Conservation (phyloP, 768 basidiomycete genomes). For the Auricularia heimuer region DNA sequence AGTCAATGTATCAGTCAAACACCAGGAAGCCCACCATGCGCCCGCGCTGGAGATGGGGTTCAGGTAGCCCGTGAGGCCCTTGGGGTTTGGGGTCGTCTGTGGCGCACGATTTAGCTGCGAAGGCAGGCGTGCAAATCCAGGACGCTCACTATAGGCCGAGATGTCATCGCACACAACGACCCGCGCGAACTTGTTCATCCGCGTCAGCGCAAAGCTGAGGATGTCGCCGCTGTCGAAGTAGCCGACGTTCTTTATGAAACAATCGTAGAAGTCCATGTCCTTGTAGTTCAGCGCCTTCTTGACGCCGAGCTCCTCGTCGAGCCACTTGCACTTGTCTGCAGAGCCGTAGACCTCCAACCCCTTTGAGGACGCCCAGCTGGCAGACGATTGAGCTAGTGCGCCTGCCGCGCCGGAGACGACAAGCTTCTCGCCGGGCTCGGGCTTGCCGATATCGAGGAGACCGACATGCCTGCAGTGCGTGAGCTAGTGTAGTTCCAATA, state of each 20-base stretch:
- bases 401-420: slow-evolving; percentile 89
- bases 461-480: slow-evolving; percentile 56
- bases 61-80: slow-evolving; percentile 56
- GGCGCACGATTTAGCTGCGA: not conserved
- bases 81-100: slow-evolving; percentile 48
- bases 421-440: slow-evolving; percentile 78
- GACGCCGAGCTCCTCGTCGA: slow-evolving; percentile 75
- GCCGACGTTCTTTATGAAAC: slow-evolving; percentile 62
- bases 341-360: slow-evolving; percentile 83
- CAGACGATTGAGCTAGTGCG: slow-evolving; percentile 72
- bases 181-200: slow-evolving; percentile 68
- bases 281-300: slow-evolving; percentile 87
- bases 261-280: slow-evolving; percentile 52
- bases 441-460: slow-evolving; percentile 64
- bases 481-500: not conserved
- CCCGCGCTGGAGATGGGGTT: slow-evolving; percentile 70
- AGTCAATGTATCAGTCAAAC: slow-evolving; percentile 58
- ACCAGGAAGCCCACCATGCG: slow-evolving; percentile 79
- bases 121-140: not conserved
- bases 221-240: slow-evolving; percentile 75
- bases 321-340: slow-evolving; percentile 74
- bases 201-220: slow-evolving; percentile 63
- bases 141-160: slow-evolving; percentile 61
- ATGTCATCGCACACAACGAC: slow-evolving; percentile 85
- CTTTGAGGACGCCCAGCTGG: slow-evolving; percentile 70